phyloP scores from a whole-genome alignment of 2,329 filamentous ascomycete genomes.

The Chaetomium globosum region DNA sequence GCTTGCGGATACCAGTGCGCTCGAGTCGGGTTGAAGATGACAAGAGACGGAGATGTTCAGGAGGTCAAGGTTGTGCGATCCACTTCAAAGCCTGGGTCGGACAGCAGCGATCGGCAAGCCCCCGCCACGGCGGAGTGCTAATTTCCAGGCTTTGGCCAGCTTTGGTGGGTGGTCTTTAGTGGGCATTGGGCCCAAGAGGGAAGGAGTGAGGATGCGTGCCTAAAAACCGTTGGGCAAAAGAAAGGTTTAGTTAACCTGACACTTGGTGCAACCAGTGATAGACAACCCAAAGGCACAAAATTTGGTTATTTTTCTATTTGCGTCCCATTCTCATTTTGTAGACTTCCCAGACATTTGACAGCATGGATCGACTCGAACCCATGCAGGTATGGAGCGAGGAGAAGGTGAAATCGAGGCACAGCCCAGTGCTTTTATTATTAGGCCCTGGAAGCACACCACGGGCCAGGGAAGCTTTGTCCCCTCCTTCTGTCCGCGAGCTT shows the following conservation, averaged over 20 bases:
- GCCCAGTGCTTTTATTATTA: background rate
- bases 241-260: background rate
- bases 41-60: slow-evolving; percentile 26
- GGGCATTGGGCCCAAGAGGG: slow-evolving; percentile 10
- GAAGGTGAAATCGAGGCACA: background rate
- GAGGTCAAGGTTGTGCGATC: slow-evolving; percentile 32
- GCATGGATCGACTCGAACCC: background rate
- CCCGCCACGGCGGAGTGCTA: slow-evolving; percentile 39
- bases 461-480: background rate
- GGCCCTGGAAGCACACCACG: background rate
- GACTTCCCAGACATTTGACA: background rate
- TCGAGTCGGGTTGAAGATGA: slow-evolving; percentile 22
- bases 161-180: slow-evolving; percentile 18
- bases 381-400: background rate
- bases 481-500: background rate
- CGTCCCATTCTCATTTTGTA: background rate
- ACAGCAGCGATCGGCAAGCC: slow-evolving; percentile 41
- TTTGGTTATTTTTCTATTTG: background rate
- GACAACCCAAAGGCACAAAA: background rate
- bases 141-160: slow-evolving; percentile 40
- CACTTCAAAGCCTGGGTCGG: slow-evolving; percentile 28
- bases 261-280: background rate
- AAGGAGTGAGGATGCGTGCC: slow-evolving; percentile 8
- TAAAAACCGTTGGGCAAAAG: slow-evolving; percentile 12
- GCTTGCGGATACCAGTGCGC: slow-evolving; percentile 19